Conservation (phyloP, 768 basidiomycete genomes). For the Lentinula lateritia region DNA sequence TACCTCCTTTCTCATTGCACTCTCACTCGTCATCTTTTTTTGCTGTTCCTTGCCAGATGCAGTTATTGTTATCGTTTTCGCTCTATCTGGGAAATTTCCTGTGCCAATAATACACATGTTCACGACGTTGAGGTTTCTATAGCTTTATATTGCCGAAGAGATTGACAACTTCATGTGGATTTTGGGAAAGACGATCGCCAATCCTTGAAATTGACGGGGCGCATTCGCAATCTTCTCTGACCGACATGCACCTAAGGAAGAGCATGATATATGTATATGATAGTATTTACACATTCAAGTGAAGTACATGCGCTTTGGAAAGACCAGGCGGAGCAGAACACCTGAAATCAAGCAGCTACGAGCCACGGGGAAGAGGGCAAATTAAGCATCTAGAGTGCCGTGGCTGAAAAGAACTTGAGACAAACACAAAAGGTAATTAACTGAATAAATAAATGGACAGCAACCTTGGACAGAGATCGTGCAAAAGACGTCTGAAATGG, state of each 20-base stretch:
- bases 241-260: too few relatives aligned
- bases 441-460: background rate
- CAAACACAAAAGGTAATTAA: background rate
- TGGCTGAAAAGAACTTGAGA: background rate
- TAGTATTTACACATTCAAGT: too few relatives aligned
- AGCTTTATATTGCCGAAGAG: too few relatives aligned
- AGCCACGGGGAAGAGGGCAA: background rate
- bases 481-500: background rate
- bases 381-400: background rate
- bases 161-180: too few relatives aligned
- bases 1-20: background rate
- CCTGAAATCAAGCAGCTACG: background rate
- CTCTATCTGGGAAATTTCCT: background rate
- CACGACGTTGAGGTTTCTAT: background rate
- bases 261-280: too few relatives aligned
- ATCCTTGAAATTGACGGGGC: too few relatives aligned
- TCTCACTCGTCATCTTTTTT: background rate
- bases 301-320: background rate
- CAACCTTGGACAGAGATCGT: background rate
- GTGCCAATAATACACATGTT: background rate
- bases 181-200: too few relatives aligned
- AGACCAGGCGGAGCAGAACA: background rate
- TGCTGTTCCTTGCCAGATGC: background rate
- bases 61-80: background rate
- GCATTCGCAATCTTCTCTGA: too few relatives aligned